Evolutionary conservation across 192 early-diverging fungal species (phyloP).

Genomic region (Glomus cerebriforme): DNA sequence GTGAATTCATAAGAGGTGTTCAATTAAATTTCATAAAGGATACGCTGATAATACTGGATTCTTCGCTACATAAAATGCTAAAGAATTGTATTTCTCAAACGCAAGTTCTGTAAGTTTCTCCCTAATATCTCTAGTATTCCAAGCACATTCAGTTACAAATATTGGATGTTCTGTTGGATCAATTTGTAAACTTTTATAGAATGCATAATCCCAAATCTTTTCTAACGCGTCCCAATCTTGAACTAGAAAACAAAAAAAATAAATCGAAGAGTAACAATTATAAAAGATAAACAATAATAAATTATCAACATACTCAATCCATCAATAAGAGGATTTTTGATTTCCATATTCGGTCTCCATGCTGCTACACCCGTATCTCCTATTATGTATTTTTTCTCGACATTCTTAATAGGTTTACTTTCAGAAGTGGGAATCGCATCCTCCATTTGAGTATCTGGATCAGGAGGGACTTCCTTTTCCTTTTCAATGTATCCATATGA

Average conservation of each 20-base stretch:
- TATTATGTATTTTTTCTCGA: slow-evolving; percentile 60
- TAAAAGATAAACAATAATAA: neutral
- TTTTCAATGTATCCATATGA: slow-evolving; percentile 62
- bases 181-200: slow-evolving; percentile 68
- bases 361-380: slow-evolving; percentile 69
- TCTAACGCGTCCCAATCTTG: slow-evolving; percentile 94
- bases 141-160: slow-evolving; percentile 88
- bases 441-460: slow-evolving; percentile 45
- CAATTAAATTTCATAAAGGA: slow-evolving; percentile 25
- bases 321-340: slow-evolving; percentile 81
- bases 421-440: slow-evolving; percentile 20
- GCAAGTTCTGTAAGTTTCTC: slow-evolving; percentile 90
- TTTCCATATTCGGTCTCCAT: slow-evolving; percentile 81
- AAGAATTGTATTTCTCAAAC: slow-evolving; percentile 91
- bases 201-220: slow-evolving; percentile 87
- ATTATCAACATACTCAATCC: slow-evolving; percentile 66
- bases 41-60: slow-evolving; percentile 91
- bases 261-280: neutral
- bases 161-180: slow-evolving; percentile 88
- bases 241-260: slow-evolving; percentile 53
- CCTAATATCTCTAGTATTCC: slow-evolving; percentile 82
- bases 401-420: slow-evolving; percentile 19
- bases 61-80: slow-evolving; percentile 93
- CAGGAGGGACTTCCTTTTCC: slow-evolving; percentile 38
- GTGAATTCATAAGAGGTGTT: neutral